These are phyloP conservation scores for Spizellomyces punctatus DNA, from an alignment of 192 early-diverging fungal species.

Conservation along the genomic window DNA sequence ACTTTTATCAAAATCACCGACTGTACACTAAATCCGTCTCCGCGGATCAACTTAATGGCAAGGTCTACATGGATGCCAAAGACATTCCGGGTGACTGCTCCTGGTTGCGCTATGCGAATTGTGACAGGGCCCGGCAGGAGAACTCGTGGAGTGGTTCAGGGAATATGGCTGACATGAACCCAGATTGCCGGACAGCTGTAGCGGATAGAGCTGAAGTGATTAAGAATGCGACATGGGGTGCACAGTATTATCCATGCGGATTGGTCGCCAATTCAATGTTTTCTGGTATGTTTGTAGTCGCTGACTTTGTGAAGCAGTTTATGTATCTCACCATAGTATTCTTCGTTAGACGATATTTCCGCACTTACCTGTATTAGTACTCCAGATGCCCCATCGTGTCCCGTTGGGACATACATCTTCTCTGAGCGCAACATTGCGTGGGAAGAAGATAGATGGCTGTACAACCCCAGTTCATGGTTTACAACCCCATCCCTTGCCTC, in stretches of 20 bases:
- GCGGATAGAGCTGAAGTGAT: conserved; percentile 22
- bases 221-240: conserved; percentile 12
- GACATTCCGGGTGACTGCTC: conserved; percentile 23
- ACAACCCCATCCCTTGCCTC: conserved; percentile 28
- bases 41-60: conserved; percentile 70
- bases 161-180: conserved; percentile 28
- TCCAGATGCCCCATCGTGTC: not conserved
- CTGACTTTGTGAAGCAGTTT: conserved; percentile 18
- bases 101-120: conserved; percentile 34
- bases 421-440: conserved; percentile 79
- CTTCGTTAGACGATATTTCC: conserved; percentile 44
- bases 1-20: conserved; percentile 99
- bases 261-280: conserved; percentile 98
- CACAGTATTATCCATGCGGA: conserved; percentile 91
- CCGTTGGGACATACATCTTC: conserved; percentile 45
- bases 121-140: conserved; percentile 1
- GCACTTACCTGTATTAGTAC: conserved; percentile 49
- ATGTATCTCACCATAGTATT: conserved; percentile 53
- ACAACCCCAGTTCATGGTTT: conserved; percentile 23
- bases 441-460: conserved; percentile 72
- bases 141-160: not conserved
- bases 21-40: conserved; percentile 90
- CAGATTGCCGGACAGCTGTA: conserved; percentile 21
- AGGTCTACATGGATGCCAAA: not conserved
- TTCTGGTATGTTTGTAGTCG: conserved; percentile 68